A percentile compares a stretch with the other conserved stretches of the same genome.
These are phyloP conservation scores for Agaricus sinodeliciosus DNA, from an alignment of 768 basidiomycete genomes.

Conservation along the genomic window DNA sequence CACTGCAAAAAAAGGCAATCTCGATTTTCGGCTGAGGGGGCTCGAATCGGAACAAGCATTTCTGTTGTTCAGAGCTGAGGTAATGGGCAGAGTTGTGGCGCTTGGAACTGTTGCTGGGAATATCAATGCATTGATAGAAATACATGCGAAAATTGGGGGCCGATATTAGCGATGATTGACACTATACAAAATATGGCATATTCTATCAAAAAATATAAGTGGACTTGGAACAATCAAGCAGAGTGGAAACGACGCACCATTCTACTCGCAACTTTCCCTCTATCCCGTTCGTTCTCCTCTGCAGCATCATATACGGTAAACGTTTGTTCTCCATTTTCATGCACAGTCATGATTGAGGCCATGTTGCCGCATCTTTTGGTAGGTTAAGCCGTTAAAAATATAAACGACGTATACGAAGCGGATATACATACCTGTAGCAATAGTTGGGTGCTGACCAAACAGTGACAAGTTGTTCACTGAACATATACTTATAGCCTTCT, in stretches of 20 bases:
- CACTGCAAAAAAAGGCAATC: too few species aligned
- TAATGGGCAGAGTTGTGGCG: neutral
- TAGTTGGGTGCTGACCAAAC: conserved; percentile 94
- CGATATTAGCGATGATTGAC: neutral
- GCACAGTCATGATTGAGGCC: conserved; percentile 84
- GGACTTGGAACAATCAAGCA: neutral
- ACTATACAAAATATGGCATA: conserved; percentile 32
- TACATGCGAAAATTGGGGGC: neutral
- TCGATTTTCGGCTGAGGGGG: too few species aligned
- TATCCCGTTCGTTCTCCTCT: conserved; percentile 82
- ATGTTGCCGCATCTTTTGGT: conserved; percentile 50
- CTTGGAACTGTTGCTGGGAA: neutral
- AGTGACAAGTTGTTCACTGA: conserved; percentile 85
- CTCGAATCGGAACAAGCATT: too few species aligned
- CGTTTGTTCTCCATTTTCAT: conserved; percentile 53
- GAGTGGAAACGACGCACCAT: conserved; percentile 43
- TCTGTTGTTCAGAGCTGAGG: too few species aligned
- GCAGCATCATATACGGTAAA: conserved; percentile 89
- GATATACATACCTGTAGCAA: conserved; percentile 52
- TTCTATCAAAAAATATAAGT: conserved; percentile 26
- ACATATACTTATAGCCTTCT: conserved; percentile 97
- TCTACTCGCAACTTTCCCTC: conserved; percentile 59
- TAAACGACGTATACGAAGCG: neutral
- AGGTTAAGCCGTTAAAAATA: neutral
- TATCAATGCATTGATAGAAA: neutral